phyloP scores from a whole-genome alignment of 2,329 filamentous ascomycete genomes.

The Calonectria pauciramosa region DNA sequence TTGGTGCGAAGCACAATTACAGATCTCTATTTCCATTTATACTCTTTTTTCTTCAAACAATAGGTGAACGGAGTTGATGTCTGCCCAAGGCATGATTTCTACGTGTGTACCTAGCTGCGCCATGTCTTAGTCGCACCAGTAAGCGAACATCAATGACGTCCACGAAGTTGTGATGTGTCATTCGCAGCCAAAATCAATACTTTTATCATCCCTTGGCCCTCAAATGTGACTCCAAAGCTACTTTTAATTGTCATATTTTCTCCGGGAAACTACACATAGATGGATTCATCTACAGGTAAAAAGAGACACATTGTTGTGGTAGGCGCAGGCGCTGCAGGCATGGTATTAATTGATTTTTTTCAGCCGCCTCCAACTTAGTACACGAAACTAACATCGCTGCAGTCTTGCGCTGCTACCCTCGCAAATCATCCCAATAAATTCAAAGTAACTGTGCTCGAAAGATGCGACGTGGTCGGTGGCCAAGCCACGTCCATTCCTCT shows the following conservation, averaged over 20 bases:
- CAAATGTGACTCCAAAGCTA: not conserved
- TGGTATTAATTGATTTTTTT: conserved; percentile 52
- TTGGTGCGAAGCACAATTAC: not conserved
- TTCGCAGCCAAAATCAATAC: not conserved
- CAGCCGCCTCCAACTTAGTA: not conserved
- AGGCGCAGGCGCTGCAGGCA: conserved; percentile 74
- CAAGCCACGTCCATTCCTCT: conserved; percentile 73
- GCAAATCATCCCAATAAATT: conserved; percentile 76
- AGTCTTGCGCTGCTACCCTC: conserved; percentile 77
- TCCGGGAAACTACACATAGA: not conserved
- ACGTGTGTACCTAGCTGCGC: not conserved
- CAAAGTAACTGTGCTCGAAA: conserved; percentile 74
- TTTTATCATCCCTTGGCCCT: not conserved
- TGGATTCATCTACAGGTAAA: conserved; percentile 17
- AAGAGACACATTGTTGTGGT: conserved; percentile 69
- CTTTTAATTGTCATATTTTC: not conserved
- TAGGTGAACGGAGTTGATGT: not conserved
- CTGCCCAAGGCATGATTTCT: not conserved
- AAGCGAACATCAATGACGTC: conserved; percentile 35
- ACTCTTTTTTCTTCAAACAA: not conserved
- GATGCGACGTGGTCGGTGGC: conserved; percentile 69
- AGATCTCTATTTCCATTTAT: not conserved
- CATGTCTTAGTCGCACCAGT: conserved; percentile 1
- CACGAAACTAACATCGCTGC: not conserved
- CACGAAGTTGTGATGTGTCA: conserved; percentile 16